A percentile compares a stretch with the other conserved stretches of the same genome.
Conservation (phyloP, 1,284 basidiomycete genomes). For the Polyporus tsugae region DNA sequence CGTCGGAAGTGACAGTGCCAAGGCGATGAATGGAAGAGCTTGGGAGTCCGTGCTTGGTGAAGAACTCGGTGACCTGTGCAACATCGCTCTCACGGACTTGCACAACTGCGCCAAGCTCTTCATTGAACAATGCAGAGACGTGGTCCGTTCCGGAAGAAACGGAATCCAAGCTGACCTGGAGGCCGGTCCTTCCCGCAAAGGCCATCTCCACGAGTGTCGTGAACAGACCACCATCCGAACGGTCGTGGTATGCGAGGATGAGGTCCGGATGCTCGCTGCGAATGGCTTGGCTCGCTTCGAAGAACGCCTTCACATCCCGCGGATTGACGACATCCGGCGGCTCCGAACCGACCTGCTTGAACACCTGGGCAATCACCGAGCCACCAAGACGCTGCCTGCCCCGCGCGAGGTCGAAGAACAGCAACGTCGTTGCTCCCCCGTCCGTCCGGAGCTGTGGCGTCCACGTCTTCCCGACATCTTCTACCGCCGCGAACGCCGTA, state of each 20-base stretch:
- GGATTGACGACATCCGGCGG: conserved; percentile 91
- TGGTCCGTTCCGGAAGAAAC: conserved; percentile 60
- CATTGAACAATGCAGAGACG: conserved; percentile 88
- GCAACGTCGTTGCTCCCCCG: conserved; percentile 73
- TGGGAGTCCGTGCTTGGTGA: conserved; percentile 79
- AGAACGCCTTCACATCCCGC: conserved; percentile 83
- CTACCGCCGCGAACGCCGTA: conserved; percentile 93
- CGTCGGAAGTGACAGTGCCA: conserved; percentile 72
- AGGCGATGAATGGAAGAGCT: conserved; percentile 77
- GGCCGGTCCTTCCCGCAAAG: conserved; percentile 90
- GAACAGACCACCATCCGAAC: conserved; percentile 96
- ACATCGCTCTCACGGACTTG: conserved; percentile 81
- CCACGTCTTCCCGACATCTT: conserved; percentile 87
- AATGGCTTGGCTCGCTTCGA: conserved; percentile 82
- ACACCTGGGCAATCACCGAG: conserved; percentile 96
- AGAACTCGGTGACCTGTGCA: conserved; percentile 63
- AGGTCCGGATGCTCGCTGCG: conserved; percentile 66
- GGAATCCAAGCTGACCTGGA: conserved; percentile 72
- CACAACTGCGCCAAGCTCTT: conserved; percentile 94
- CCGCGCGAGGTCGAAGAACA: conserved; percentile 90
- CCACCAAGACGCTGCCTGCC: conserved; percentile 92
- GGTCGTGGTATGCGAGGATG: conserved; percentile 96
- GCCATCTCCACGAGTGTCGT: conserved; percentile 95
- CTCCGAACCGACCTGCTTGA: conserved; percentile 90
- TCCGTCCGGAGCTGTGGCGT: conserved; percentile 88